Base-by-base conservation (phyloP, 2,329 filamentous ascomycete genomes). In the Knoxdaviesia proteae region DNA sequence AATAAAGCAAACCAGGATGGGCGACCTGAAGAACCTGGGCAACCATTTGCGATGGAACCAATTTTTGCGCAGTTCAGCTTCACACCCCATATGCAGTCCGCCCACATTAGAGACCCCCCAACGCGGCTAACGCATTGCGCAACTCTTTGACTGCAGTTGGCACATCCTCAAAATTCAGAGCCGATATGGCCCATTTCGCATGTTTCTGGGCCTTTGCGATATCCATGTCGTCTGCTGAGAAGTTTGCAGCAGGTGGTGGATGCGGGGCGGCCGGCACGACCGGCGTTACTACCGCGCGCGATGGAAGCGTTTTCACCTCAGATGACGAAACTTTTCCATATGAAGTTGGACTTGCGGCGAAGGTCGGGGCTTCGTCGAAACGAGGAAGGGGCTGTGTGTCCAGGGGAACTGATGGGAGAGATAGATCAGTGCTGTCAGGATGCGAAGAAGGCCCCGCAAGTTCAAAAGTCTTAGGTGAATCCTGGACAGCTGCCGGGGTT, bases 171-270 rank as follows among this genome's bases (percentile, higher is more conserved):
- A 98, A 98, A 52, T 94, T 94, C 40, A 98, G 62, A 0, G 90
- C 90, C 7, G 87, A 94, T 37, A 96, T 93, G 0, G 90, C 90
- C 84, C 84, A 98, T 53, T 84, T 86, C 2, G 88, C 87, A 61
- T 96, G 90, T 56, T 96, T 98, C 57, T 94, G 86, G 5, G 90
- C 88, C 51, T 77, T 71, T 34, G 74, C 64, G 34, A 94, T 79
- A 48, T 94, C 84, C 33, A 59, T 54, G 6, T 50, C 47, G 36
- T 50, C 48, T 4, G 42, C 43, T 6, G 45, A 41, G 29, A 43
- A 43, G 30, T 38, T 8, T 11, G 11, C 32, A 7, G 11, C 20
- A 31, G 36, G 11, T 9, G 32, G 39, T 41, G 44, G 40, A 9
- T 38, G 34, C 32, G 39, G 36, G 20, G 43, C 8, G 40, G 33